Evolutionary conservation across 257 asterid species (phyloP).

Genomic region (Ballota nigra): DNA sequence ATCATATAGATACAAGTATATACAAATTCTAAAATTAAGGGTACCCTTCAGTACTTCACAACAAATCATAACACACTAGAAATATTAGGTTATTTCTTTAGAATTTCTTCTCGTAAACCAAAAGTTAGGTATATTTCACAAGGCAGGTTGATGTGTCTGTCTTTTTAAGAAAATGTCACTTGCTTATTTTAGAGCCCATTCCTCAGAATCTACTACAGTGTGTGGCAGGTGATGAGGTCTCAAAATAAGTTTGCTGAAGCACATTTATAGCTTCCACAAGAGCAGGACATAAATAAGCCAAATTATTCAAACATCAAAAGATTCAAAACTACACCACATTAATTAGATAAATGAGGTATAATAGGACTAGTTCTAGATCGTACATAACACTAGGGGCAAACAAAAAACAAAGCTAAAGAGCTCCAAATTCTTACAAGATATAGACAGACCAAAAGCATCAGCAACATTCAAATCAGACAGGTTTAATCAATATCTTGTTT

Average conservation of each 20-base stretch:
- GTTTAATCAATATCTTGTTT: background rate
- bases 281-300: background rate
- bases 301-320: no score
- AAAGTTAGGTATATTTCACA: background rate
- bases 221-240: background rate
- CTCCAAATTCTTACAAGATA: background rate
- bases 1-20: background rate
- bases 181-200: background rate
- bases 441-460: background rate
- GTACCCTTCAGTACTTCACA: background rate
- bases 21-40: background rate
- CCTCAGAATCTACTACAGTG: background rate
- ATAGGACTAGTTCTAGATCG: background rate
- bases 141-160: background rate
- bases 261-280: background rate
- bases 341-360: background rate
- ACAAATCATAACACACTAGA: background rate
- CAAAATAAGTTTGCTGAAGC: background rate
- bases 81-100: background rate
- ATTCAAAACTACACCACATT: background rate
- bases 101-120: background rate
- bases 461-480: background rate
- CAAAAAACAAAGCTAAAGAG: background rate
- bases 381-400: background rate
- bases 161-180: background rate